Percentiles rank a stretch among this genome's conserved stretches.
phyloP scores from a whole-genome alignment of 2,329 filamentous ascomycete species.

The Colletotrichum sp. region DNA sequence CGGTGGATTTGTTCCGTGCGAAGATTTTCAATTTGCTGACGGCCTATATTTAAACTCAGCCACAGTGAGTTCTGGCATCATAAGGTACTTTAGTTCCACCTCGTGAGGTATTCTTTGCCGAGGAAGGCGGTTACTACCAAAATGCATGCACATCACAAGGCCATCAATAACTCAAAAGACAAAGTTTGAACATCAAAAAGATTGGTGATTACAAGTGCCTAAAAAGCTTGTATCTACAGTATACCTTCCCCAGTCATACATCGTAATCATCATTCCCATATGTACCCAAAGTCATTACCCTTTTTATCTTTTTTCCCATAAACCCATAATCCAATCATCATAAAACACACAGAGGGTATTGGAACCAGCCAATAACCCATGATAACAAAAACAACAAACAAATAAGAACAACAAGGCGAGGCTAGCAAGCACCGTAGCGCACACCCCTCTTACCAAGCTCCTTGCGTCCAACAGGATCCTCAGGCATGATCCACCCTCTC shows the following conservation, averaged over 20 bases:
- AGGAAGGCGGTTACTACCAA: too few relatives aligned
- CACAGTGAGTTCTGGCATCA: too few relatives aligned
- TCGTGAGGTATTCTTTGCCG: too few relatives aligned
- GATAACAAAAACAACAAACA: background rate
- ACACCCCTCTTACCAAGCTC: slow-evolving; percentile 73
- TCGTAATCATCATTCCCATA: background rate
- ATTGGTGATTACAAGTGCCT: slow-evolving; percentile 15
- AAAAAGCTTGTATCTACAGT: background rate
- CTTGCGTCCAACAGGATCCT: slow-evolving; percentile 73
- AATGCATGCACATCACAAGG: background rate
- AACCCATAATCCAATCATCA: background rate
- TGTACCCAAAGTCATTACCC: background rate
- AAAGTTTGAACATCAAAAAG: background rate
- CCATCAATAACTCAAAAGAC: background rate
- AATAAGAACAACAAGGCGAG: background rate
- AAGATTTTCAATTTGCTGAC: too few relatives aligned
- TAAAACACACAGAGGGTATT: background rate
- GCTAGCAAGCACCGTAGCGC: fast-evolving
- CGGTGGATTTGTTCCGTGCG: too few relatives aligned
- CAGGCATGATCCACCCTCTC: slow-evolving; percentile 77
- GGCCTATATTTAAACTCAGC: too few relatives aligned
- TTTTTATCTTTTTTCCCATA: background rate
- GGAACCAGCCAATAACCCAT: slow-evolving; percentile 1
- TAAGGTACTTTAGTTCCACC: too few relatives aligned
- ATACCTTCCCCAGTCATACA: background rate